A percentile compares a stretch with the other conserved stretches of the same genome.
phyloP scores from a whole-genome alignment of 78 protist genomes.

The Chrysochromulina parva region DNA sequence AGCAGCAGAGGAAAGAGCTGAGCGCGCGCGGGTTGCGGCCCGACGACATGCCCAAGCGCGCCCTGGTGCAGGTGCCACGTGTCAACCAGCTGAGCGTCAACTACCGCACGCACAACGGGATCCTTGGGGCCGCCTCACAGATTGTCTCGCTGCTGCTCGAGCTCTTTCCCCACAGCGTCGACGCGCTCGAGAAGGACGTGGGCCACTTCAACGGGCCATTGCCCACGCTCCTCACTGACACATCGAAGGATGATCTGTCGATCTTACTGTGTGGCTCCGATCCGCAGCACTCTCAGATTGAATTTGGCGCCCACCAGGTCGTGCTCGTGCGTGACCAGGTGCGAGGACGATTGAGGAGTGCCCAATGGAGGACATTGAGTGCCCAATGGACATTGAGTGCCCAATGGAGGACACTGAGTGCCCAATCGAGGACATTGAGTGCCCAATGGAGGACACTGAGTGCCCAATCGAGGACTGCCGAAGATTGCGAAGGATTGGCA shows the following conservation, averaged over 20 bases:
- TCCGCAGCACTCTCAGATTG: background rate
- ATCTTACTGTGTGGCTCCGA: background rate
- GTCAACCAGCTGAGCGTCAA: constrained; percentile 22
- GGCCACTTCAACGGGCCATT: constrained; percentile 37
- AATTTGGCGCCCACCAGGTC: constrained; percentile 40
- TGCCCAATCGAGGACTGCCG: too few species aligned
- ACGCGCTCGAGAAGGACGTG: background rate
- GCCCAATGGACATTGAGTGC: too few species aligned
- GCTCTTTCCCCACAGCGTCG: constrained; percentile 29
- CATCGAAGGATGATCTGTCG: background rate
- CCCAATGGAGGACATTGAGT: too few species aligned
- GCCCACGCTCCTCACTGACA: constrained; percentile 14
- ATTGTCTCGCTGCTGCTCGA: constrained; percentile 13
- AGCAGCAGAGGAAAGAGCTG: background rate
- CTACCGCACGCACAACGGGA: constrained; percentile 48
- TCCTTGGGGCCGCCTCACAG: constrained; percentile 18
- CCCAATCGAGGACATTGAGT: too few species aligned
- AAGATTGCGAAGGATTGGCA: too few species aligned
- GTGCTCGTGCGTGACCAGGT: constrained; percentile 27
- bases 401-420: too few species aligned
- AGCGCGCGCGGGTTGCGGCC: background rate
- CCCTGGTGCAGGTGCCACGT: background rate
- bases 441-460: too few species aligned
- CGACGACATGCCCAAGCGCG: too few species aligned
- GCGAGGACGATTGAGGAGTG: too few species aligned